A percentile compares a stretch with the other conserved stretches of the same genome.
phyloP scores from a whole-genome alignment of 768 basidiomycete species.

The Boletus tylopilopsis region DNA sequence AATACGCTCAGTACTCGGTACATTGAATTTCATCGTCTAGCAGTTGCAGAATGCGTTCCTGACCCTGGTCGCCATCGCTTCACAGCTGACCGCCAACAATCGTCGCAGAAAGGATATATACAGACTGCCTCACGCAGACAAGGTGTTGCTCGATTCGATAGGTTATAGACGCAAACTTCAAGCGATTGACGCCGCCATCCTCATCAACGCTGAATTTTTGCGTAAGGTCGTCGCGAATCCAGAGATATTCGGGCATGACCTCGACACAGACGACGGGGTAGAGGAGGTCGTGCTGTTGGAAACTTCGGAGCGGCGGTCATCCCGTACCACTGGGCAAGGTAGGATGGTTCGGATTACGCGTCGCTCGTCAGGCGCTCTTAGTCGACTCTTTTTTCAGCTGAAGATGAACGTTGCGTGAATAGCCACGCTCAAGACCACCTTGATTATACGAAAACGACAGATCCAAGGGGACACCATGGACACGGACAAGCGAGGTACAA shows the following conservation, averaged over 20 bases:
- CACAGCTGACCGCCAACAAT: conserved; percentile 56
- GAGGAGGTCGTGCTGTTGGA: conserved; percentile 19
- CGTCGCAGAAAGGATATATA: conserved; percentile 75
- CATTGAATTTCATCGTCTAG: no score
- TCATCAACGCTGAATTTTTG: conserved; percentile 76
- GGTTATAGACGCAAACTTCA: conserved; percentile 80
- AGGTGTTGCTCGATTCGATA: conserved; percentile 58
- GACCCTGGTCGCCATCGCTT: not conserved
- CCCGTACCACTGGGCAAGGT: conserved; percentile 3
- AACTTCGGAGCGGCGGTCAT: not conserved
- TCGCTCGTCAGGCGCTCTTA: conserved; percentile 8
- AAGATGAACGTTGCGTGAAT: conserved; percentile 34
- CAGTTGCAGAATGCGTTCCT: not conserved
- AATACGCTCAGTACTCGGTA: conserved; percentile 70
- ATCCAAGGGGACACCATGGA: conserved; percentile 9
- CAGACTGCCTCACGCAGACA: conserved; percentile 64
- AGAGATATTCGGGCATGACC: conserved; percentile 70
- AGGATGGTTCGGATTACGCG: conserved; percentile 19
- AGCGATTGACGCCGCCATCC: conserved; percentile 76
- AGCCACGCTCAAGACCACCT: conserved; percentile 32
- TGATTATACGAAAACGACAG: conserved; percentile 3
- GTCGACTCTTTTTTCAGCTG: conserved; percentile 9
- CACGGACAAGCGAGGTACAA: conserved; percentile 32
- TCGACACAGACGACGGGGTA: conserved; percentile 26
- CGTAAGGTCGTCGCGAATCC: conserved; percentile 71